Evolutionary conservation across 257 asterid genomes (phyloP).

Genomic region (Perilla frutescens): DNA sequence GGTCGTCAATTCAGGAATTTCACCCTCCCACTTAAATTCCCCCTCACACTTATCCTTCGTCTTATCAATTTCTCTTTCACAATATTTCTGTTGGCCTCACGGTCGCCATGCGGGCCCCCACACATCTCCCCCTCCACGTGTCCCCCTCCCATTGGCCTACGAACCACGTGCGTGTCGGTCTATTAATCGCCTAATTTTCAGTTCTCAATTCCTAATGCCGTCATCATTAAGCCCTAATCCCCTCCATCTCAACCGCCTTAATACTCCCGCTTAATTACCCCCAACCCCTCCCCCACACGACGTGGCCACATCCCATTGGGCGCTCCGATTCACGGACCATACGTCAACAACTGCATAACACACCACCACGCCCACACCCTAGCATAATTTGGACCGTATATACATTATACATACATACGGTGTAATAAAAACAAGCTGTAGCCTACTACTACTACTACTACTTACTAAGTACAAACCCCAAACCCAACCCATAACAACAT

Average conservation of each 20-base stretch:
- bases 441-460: slow-evolving; percentile 16
- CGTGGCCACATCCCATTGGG: slow-evolving; percentile 10
- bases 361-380: slow-evolving; percentile 9
- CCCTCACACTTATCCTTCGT: slow-evolving; percentile 45
- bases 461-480: too few relatives aligned
- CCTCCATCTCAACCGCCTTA: slow-evolving; percentile 27
- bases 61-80: slow-evolving; percentile 43
- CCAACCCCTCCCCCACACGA: not conserved
- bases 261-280: not conserved
- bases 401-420: slow-evolving; percentile 22
- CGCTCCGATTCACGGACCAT: not conserved
- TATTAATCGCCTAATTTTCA: slow-evolving; percentile 52
- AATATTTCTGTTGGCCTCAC: slow-evolving; percentile 38
- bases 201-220: slow-evolving; percentile 43
- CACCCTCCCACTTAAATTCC: slow-evolving; percentile 28
- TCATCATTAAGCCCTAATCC: slow-evolving; percentile 44
- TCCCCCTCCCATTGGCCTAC: not conserved
- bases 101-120: slow-evolving; percentile 42
- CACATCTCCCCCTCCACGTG: slow-evolving; percentile 34
- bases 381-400: slow-evolving; percentile 28
- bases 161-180: slow-evolving; percentile 53
- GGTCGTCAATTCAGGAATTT: slow-evolving; percentile 33
- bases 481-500: slow-evolving; percentile 32
- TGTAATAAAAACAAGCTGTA: slow-evolving; percentile 45
- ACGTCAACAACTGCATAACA: not conserved